Evolutionary conservation across 2,329 filamentous ascomycete genomes (phyloP).

Genomic region (Sarocladium oryzae): DNA sequence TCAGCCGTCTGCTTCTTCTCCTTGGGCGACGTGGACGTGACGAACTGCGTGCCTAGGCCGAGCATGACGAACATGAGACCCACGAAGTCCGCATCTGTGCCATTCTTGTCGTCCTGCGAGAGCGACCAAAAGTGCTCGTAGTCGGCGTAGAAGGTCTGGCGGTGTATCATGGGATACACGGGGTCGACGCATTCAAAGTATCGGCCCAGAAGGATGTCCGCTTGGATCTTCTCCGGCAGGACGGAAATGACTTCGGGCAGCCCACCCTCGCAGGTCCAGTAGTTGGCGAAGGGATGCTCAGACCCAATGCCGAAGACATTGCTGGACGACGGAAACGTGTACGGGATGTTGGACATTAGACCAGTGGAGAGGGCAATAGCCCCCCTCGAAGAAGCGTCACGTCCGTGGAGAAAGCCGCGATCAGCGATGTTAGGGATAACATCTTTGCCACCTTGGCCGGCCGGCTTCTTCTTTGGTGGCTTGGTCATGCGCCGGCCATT

Average conservation of each 20-base stretch:
- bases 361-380: constrained; percentile 51
- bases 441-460: constrained; percentile 25
- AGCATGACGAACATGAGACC: constrained; percentile 72
- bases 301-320: constrained; percentile 77
- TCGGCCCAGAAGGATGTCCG: constrained; percentile 58
- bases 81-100: constrained; percentile 61
- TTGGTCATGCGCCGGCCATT: constrained; percentile 52
- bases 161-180: constrained; percentile 74
- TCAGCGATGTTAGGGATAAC: constrained; percentile 50
- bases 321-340: constrained; percentile 62
- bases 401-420: constrained; percentile 39
- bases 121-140: constrained; percentile 74
- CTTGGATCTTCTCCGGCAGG: constrained; percentile 68
- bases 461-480: constrained; percentile 47
- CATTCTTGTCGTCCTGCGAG: constrained; percentile 47
- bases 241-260: constrained; percentile 69
- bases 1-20: constrained; percentile 71
- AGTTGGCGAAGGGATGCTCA: constrained; percentile 75
- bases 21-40: constrained; percentile 48
- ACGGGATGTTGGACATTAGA: constrained; percentile 66
- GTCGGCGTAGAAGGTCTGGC: constrained; percentile 68
- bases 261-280: constrained; percentile 75
- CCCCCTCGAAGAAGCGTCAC: constrained; percentile 38
- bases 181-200: constrained; percentile 71
- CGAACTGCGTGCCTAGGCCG: constrained; percentile 72